Conservation (phyloP, 1,284 basidiomycete species). For the Marasmius sp. region DNA sequence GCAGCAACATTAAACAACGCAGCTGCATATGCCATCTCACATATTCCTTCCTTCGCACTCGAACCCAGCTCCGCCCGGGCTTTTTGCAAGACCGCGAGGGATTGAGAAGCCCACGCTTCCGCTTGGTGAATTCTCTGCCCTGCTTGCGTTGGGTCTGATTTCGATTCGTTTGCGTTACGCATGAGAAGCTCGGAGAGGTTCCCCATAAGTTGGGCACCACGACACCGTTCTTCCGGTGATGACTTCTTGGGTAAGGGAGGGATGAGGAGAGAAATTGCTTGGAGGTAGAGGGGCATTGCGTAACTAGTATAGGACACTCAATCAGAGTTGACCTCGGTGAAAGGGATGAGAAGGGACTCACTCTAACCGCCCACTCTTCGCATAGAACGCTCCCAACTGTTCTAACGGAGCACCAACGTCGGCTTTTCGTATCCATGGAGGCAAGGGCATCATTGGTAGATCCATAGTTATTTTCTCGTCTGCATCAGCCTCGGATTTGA, state of each 20-base stretch:
- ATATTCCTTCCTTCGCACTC: conserved; percentile 31
- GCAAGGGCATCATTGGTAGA: conserved; percentile 56
- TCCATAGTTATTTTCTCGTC: conserved; percentile 15
- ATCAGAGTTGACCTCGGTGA: background rate
- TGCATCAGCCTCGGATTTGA: conserved; percentile 24
- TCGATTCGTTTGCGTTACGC: conserved; percentile 30
- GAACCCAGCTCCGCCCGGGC: conserved; percentile 29
- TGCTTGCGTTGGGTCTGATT: conserved; percentile 7
- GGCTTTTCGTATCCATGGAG: conserved; percentile 58
- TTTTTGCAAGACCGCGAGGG: conserved; percentile 46
- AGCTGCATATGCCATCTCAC: conserved; percentile 59
- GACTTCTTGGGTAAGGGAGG: conserved; percentile 42
- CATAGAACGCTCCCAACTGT: conserved; percentile 65
- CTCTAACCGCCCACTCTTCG: conserved; percentile 57
- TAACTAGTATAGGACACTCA: conserved; percentile 38
- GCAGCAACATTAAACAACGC: conserved; percentile 63
- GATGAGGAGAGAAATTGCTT: conserved; percentile 65
- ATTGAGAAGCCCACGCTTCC: conserved; percentile 60
- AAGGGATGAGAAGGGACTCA: conserved; percentile 33
- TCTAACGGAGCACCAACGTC: conserved; percentile 73
- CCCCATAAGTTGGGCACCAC: conserved; percentile 71
- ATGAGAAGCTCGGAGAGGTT: conserved; percentile 62
- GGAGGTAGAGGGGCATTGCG: conserved; percentile 65
- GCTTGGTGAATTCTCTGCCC: conserved; percentile 52
- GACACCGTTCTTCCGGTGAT: conserved; percentile 54